Base-by-base conservation (phyloP, 768 basidiomycete species). In the Phylloporus sp. region DNA sequence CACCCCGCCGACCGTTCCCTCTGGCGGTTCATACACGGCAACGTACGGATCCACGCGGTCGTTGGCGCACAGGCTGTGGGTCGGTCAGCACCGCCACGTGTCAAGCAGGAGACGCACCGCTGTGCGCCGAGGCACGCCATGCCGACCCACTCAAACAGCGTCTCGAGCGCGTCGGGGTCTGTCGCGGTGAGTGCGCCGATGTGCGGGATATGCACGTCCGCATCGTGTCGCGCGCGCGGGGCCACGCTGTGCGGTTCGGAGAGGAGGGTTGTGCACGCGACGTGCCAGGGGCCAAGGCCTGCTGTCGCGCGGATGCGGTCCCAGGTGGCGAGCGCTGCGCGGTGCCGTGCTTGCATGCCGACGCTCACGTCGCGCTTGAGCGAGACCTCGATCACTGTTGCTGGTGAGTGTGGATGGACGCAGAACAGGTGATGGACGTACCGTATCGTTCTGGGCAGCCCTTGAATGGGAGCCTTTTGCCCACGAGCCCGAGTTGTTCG, bases 131-230 rank as follows among this genome's bases (percentile, higher is more conserved):
- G 60, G 50, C 73, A 74, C 4, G 80, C 84, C 80, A 89, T 78
- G 7, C 86, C 88, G 8, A 81, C 73, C 88, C 88, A 90, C 62
- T 89, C 88, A 46, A 85, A 84, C 15, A 87, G 66, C 4, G 61
- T 67, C 8, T 67, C 62, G 38, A 79, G 66, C 8, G 72, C 70
- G 10, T 71, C 69, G 7, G 76, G 64, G 76, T 81, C 81, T 50
- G 82, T 80, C 39, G 59, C 53, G 1, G 67, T 52, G 42, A 77
- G 56, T 8, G 59, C 53, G 7, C 65, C 63, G 4, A 65, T 41
- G n/a, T 28, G 47, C 27, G 82, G 80, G 31, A 82, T 64, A 50
- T 70, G 59, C 18, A 80, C 65, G 53, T 78, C 66, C 9, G 58
- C 26, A 8, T 68, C 57, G 43, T 29, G 63, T 50, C 50, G 60